Conservation (phyloP, 495 filamentous ascomycete species). For the Penicillium coffeae region DNA sequence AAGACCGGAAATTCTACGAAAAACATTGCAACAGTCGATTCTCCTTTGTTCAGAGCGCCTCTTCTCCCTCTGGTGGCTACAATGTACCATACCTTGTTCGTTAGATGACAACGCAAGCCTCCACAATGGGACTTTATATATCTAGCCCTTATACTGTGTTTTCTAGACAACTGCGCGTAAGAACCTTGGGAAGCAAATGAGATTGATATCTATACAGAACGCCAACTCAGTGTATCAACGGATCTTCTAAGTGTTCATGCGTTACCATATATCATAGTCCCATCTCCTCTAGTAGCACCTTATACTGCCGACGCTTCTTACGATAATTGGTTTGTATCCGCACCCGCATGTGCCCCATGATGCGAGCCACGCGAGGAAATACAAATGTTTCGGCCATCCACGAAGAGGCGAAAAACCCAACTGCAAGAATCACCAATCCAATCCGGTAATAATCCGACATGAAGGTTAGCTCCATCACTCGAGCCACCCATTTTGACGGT, state of each 20-base stretch:
- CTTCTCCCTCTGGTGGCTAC: conserved; percentile 7
- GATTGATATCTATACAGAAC: too few species aligned
- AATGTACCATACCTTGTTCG: conserved; percentile 27
- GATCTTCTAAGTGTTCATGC: too few species aligned
- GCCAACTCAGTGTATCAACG: too few species aligned
- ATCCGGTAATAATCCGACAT: conserved; percentile 67
- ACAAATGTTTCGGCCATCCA: conserved; percentile 67
- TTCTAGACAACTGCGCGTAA: too few species aligned
- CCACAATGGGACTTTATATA: conserved; percentile 10
- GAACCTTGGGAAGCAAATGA: too few species aligned
- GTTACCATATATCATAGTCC: conserved; percentile 28
- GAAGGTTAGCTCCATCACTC: conserved; percentile 80
- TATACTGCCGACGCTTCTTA: conserved; percentile 86
- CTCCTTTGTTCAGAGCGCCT: conserved; percentile 3
- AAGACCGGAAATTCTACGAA: neutral
- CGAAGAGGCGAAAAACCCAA: conserved; percentile 60
- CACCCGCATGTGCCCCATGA: conserved; percentile 56
- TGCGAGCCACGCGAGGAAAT: conserved; percentile 66
- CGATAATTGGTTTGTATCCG: conserved; percentile 50
- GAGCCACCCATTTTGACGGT: conserved; percentile 61
- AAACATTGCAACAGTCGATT: conserved; percentile 2
- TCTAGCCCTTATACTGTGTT: conserved; percentile 6
- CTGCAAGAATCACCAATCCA: conserved; percentile 63
- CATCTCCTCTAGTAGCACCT: conserved; percentile 74
- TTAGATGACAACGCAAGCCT: conserved; percentile 11